A percentile compares a stretch with the other conserved stretches of the same genome.
phyloP scores from a whole-genome alignment of 2,329 filamentous ascomycete genomes.

The Ophiostoma ips region DNA sequence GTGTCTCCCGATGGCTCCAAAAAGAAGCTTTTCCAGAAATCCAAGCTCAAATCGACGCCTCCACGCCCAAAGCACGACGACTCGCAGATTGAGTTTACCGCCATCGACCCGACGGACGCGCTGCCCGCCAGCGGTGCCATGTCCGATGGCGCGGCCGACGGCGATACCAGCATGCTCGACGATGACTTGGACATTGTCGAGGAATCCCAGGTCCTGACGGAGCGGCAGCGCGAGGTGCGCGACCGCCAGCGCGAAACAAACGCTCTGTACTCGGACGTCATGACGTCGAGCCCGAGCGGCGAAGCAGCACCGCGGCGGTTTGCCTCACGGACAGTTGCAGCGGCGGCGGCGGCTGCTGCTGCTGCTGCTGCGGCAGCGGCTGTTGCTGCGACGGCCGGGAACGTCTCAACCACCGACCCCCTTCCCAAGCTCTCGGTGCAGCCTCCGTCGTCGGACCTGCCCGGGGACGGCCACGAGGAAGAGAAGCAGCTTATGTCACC shows the following conservation, averaged over 20 bases:
- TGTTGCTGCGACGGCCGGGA: not conserved
- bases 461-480: slow-evolving; percentile 4
- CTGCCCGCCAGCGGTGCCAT: slow-evolving; percentile 24
- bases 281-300: slow-evolving; percentile 34
- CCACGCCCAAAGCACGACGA: slow-evolving; percentile 59
- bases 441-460: not conserved
- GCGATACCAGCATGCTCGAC: not conserved
- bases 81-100: slow-evolving; percentile 66
- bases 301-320: not conserved
- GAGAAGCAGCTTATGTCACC: slow-evolving; percentile 3
- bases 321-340: slow-evolving; percentile 1
- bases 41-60: slow-evolving; percentile 15
- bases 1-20: not conserved
- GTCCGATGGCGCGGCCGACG: not conserved
- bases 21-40: slow-evolving; percentile 6
- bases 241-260: slow-evolving; percentile 56
- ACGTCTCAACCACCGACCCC: not conserved
- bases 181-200: not conserved
- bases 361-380: not conserved
- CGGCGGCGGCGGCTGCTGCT: not conserved
- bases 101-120: slow-evolving; percentile 39
- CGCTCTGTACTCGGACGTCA: slow-evolving; percentile 54
- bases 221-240: slow-evolving; percentile 64
- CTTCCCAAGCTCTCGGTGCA: slow-evolving; percentile 1
- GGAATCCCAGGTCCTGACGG: slow-evolving; percentile 64